Evolutionary conservation across 2,329 filamentous ascomycete species (phyloP), one percentile per base, ranked within the genome.

Genomic region (Aspergillus puulaauensis): DNA sequence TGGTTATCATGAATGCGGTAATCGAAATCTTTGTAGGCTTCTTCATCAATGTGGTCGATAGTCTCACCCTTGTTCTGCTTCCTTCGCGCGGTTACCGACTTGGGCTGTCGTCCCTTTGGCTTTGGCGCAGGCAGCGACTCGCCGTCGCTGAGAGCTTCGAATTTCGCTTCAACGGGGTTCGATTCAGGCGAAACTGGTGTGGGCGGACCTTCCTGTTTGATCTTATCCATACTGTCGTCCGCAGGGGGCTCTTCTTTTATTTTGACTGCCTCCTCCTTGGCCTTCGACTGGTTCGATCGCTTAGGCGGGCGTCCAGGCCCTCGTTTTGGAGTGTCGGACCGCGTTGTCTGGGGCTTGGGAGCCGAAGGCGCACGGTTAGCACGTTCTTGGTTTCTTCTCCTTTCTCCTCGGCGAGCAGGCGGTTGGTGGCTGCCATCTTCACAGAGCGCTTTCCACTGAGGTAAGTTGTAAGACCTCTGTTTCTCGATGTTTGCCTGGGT

Each of bases 401-500:
- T 70, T 60, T 81, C 79, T 43, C 96, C 95, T 72, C 95, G 87
- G 68, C 88, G 88, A 6, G 95, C 95, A 0, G 95, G 95, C 9
- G 95, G 95, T 68, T 98, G 95, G 72, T 99, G 92, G 68, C 96
- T 93, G 71, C 91, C 93, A 76, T 97, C 92, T 62, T 97, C 90
- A 72, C 93, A 97, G 40, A 98, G 82, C 55, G 90, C 85, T 65
- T 92, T 91, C 95, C 95, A 99, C 75, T 99, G 93, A 0, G 93
- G 93, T 4, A 99, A 81, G 66, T 97, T 99, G 79, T 99, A 99
- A 14, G 92, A 92, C 72, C 95, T 86, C 73, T 96, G 91, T 76
- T 97, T 96, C 69, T 98, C 88, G 59, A 99, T 93, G 71, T 99
- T 99, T 70, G 95, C 91, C 74, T 99, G 95, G 37, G 93, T 93